Evolutionary conservation across 768 basidiomycete species (phyloP).

Genomic region (Suillus occidentalis): DNA sequence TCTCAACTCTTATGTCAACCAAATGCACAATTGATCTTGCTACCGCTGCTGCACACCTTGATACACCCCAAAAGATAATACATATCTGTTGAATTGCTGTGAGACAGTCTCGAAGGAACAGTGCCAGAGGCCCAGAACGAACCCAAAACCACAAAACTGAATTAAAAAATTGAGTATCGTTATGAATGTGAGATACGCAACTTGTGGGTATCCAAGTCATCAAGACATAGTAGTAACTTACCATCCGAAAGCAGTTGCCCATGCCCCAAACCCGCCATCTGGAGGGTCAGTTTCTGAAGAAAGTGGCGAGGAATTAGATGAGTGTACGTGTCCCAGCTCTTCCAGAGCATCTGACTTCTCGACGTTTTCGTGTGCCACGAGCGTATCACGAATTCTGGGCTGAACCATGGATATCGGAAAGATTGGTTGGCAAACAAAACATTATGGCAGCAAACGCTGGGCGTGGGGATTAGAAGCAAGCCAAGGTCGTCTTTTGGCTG

Average conservation of each 20-base stretch:
- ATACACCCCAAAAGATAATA: constrained; percentile 32
- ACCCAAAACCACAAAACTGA: constrained; percentile 31
- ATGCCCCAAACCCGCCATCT: constrained; percentile 13
- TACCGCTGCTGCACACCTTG: constrained; percentile 16
- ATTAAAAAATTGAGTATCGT: constrained; percentile 17
- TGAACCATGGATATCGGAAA: no score
- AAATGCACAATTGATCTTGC: no score
- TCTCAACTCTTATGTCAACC: constrained; percentile 15
- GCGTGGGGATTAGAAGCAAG: no score
- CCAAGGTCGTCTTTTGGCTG: no score
- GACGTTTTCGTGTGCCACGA: no score
- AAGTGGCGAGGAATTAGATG: background rate
- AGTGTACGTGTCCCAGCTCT: background rate
- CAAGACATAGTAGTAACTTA: background rate
- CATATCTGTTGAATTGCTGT: constrained; percentile 16
- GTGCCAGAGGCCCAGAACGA: background rate
- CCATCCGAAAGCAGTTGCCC: constrained; percentile 13
- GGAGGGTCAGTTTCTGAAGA: background rate
- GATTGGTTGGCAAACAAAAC: no score
- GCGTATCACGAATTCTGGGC: no score
- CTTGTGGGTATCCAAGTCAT: background rate
- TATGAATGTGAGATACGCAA: background rate
- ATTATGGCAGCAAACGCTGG: no score
- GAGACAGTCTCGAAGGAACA: background rate
- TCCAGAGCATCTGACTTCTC: background rate